Percentiles rank a stretch among this genome's conserved stretches.
phyloP scores from a whole-genome alignment of 495 filamentous ascomycete genomes.

The Aspergillus wentii region DNA sequence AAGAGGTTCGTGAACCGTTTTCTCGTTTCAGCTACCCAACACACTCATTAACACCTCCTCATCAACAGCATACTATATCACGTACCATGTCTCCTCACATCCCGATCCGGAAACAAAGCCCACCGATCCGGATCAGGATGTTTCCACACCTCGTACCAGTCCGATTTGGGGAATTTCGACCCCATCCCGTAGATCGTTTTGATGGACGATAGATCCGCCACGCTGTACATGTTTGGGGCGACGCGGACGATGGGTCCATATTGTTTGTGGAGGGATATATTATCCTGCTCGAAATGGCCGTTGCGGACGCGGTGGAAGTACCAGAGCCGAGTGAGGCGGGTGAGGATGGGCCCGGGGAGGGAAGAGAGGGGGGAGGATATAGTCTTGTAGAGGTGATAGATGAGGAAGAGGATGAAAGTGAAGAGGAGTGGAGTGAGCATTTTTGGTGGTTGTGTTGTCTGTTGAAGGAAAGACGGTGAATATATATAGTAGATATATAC shows the following conservation, averaged over 20 bases:
- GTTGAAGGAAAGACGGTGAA: too few relatives aligned
- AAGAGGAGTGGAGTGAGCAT: constrained; percentile 3
- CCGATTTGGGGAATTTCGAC: constrained; percentile 34
- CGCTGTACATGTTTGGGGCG: constrained; percentile 46
- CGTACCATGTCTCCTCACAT: constrained; percentile 37
- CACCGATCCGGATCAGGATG: constrained; percentile 27
- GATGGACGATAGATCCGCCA: constrained; percentile 36
- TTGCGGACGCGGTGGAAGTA: constrained; percentile 39
- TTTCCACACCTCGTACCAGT: constrained; percentile 36
- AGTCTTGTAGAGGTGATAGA: constrained; percentile 12
- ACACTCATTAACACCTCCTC: not conserved
- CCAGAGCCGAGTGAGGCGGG: constrained; percentile 54
- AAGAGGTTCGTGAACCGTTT: constrained; percentile 43
- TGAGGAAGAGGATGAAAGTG: constrained; percentile 6
- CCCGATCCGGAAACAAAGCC: constrained; percentile 37
- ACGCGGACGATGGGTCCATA: constrained; percentile 42
- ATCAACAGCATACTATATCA: not conserved
- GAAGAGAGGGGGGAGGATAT: constrained; percentile 29
- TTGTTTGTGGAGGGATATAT: constrained; percentile 38
- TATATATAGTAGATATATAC: too few relatives aligned
- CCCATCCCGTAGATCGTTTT: constrained; percentile 42
- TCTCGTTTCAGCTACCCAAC: constrained; percentile 21
- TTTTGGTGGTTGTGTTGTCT: too few relatives aligned
- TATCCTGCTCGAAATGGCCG: constrained; percentile 40
- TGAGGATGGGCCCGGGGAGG: constrained; percentile 48